phyloP scores from a whole-genome alignment of 2,329 filamentous ascomycete species.

The Talaromyces sp. region DNA sequence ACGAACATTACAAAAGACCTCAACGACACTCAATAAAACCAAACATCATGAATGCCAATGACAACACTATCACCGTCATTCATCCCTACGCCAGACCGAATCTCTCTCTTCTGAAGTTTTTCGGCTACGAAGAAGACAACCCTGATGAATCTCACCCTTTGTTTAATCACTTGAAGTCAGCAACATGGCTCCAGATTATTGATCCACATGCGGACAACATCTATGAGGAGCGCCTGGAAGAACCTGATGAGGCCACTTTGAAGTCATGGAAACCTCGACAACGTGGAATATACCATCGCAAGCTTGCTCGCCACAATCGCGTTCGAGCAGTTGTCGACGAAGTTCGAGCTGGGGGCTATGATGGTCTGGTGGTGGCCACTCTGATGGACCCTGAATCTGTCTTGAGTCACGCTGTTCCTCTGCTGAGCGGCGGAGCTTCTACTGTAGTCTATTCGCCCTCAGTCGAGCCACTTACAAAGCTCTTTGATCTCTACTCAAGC shows the following conservation, averaged over 20 bases:
- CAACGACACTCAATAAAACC: constrained; percentile 16
- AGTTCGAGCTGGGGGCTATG: constrained; percentile 69
- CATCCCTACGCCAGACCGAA: constrained; percentile 74
- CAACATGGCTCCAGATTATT: constrained; percentile 90
- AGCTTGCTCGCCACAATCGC: constrained; percentile 75
- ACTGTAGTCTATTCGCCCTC: constrained; percentile 80
- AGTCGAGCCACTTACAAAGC: constrained; percentile 69
- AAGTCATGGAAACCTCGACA: constrained; percentile 73
- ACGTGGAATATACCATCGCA: constrained; percentile 80
- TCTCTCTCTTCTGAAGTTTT: constrained; percentile 81
- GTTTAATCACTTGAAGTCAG: constrained; percentile 69
- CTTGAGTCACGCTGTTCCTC: constrained; percentile 68
- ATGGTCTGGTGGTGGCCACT: constrained; percentile 76
- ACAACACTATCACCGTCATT: constrained; percentile 56
- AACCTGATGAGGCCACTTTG: constrained; percentile 57
- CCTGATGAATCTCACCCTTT: constrained; percentile 68
- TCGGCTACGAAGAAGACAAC: constrained; percentile 70
- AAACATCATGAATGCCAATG: constrained; percentile 39
- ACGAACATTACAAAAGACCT: constrained; percentile 3
- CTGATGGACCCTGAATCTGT: constrained; percentile 76
- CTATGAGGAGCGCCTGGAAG: constrained; percentile 62
- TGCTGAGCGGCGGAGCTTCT: constrained; percentile 76
- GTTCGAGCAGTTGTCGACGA: constrained; percentile 68
- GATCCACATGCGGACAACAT: constrained; percentile 69
- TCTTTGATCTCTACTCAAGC: constrained; percentile 82